Percentiles rank a stretch among this genome's conserved stretches.
These are phyloP conservation scores for Peronospora belbahrii DNA, from an alignment of 352 stramenopile species.

Conservation along the genomic window DNA sequence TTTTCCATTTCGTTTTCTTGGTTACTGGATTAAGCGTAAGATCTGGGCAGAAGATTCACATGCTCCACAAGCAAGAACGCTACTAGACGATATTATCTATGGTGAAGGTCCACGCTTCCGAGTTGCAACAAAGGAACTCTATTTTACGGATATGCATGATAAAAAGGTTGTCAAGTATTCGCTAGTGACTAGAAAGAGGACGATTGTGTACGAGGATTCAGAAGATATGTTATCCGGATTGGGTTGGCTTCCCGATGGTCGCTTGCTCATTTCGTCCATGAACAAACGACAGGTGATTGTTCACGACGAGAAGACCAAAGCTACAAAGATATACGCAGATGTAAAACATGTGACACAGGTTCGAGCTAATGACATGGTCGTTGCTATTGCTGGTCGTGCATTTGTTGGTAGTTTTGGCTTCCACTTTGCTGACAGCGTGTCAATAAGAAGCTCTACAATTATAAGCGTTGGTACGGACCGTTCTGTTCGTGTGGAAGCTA, in stretches of 20 bases:
- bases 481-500: conserved; percentile 41
- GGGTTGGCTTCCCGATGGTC: conserved; percentile 54
- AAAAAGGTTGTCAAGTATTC: conserved; percentile 55
- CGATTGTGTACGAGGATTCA: conserved; percentile 34
- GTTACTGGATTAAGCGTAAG: conserved; percentile 25
- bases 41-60: conserved; percentile 13
- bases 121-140: conserved; percentile 37
- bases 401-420: conserved; percentile 71
- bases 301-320: conserved; percentile 27
- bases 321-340: conserved; percentile 39
- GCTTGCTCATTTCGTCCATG: conserved; percentile 51
- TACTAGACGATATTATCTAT: conserved; percentile 32
- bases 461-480: conserved; percentile 45
- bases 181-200: conserved; percentile 26
- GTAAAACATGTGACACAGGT: conserved; percentile 39
- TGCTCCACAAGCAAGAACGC: conserved; percentile 13
- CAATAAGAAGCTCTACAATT: conserved; percentile 42
- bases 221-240: conserved; percentile 50
- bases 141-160: conserved; percentile 60
- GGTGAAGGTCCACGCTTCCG: conserved; percentile 59
- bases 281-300: conserved; percentile 39
- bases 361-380: conserved; percentile 58
- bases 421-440: conserved; percentile 25
- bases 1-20: conserved; percentile 30
- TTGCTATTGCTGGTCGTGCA: conserved; percentile 29